Conservation (phyloP, 768 basidiomycete species). For the Xanthoconium stramineum region DNA sequence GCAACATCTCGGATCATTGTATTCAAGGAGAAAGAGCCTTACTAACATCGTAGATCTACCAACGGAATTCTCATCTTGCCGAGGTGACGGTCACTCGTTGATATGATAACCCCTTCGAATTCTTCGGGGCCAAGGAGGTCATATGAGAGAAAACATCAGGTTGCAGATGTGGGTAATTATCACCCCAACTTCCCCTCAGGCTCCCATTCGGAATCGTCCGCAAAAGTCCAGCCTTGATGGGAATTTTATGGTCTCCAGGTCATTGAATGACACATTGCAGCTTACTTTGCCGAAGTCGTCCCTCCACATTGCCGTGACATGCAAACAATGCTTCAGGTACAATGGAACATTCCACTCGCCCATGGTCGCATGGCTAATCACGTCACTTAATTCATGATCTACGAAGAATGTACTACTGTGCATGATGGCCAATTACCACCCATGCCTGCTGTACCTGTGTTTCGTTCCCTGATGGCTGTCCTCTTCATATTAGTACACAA, state of each 20-base stretch:
- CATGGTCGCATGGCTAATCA: not conserved
- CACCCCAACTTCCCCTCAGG: not conserved
- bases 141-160: too few relatives aligned
- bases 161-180: not conserved
- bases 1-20: not conserved
- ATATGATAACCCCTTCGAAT: too few relatives aligned
- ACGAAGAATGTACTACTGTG: not conserved
- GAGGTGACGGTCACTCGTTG: not conserved
- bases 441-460: not conserved
- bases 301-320: not conserved
- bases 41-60: not conserved
- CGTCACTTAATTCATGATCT: slow-evolving; percentile 8
- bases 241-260: not conserved
- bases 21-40: not conserved
- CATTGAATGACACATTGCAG: not conserved
- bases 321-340: not conserved
- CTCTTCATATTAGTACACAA: too few relatives aligned
- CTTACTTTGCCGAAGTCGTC: not conserved
- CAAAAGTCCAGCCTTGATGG: not conserved
- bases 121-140: too few relatives aligned
- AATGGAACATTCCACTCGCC: not conserved
- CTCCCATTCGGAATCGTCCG: not conserved
- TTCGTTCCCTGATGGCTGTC: not conserved
- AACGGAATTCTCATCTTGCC: not conserved
- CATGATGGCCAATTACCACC: too few relatives aligned